Conservation (phyloP, 108 stramenopile species). For the Nitzschia putrida region DNA sequence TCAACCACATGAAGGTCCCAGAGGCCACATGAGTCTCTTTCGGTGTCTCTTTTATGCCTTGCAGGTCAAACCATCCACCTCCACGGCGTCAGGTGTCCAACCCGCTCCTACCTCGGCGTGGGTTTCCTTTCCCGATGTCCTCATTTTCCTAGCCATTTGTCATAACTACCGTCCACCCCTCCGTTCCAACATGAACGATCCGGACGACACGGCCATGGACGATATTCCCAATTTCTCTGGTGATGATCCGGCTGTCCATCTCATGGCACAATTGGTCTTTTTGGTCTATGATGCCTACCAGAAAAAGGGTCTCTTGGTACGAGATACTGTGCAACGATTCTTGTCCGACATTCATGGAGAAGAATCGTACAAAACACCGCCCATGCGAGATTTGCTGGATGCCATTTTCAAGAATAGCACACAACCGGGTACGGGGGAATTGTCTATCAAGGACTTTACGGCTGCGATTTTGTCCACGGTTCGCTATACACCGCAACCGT, state of each 20-base stretch:
- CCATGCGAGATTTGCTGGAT: constrained; percentile 49
- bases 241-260: constrained; percentile 29
- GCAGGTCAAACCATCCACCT: constrained; percentile 30
- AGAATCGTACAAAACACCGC: constrained; percentile 61
- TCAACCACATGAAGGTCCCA: constrained; percentile 68
- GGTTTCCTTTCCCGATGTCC: constrained; percentile 66
- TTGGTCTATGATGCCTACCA: constrained; percentile 82
- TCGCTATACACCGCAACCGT: constrained; percentile 16
- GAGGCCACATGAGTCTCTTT: constrained; percentile 82
- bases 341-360: constrained; percentile 82
- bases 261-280: constrained; percentile 51
- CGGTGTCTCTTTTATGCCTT: constrained; percentile 77
- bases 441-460: constrained; percentile 28
- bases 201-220: background rate
- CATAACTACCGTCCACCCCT: constrained; percentile 31
- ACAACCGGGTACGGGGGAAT: constrained; percentile 9
- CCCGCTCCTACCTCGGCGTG: constrained; percentile 26
- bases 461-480: constrained; percentile 29
- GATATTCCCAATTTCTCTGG: constrained; percentile 24
- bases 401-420: constrained; percentile 45
- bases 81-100: constrained; percentile 7
- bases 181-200: constrained; percentile 13
- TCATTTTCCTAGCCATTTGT: constrained; percentile 77
- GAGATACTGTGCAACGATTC: constrained; percentile 84
- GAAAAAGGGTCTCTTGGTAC: constrained; percentile 60